Evolutionary conservation across 805 yeast species (phyloP).

Genomic region (Yarrowia sp.): DNA sequence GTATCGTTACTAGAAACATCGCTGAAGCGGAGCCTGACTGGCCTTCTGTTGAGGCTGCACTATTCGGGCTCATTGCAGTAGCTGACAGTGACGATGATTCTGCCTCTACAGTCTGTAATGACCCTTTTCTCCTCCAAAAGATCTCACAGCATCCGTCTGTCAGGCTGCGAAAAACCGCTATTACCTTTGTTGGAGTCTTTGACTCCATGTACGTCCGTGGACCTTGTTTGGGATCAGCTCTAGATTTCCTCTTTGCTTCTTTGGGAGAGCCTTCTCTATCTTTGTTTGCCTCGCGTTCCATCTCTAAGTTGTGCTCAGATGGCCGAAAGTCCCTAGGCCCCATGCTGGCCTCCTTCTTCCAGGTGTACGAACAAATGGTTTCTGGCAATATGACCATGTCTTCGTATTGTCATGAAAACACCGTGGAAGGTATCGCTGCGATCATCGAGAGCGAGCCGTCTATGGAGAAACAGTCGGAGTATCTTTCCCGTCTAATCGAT

Average conservation of each 20-base stretch:
- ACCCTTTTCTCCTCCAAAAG: neutral
- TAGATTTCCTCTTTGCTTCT: slow-evolving; percentile 53
- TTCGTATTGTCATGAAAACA: slow-evolving; percentile 33
- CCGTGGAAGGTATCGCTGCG: slow-evolving; percentile 37
- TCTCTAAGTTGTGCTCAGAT: slow-evolving; percentile 45
- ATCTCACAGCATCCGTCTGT: slow-evolving; percentile 7
- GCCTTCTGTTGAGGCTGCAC: slow-evolving; percentile 13
- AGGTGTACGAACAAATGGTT: slow-evolving; percentile 31
- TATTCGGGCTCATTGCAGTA: slow-evolving; percentile 9
- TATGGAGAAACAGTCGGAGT: slow-evolving; percentile 35
- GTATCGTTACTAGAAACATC: slow-evolving; percentile 26
- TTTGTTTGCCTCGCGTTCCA: slow-evolving; percentile 51
- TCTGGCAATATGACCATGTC: slow-evolving; percentile 6
- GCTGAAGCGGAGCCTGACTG: slow-evolving; percentile 16
- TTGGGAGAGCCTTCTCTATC: slow-evolving; percentile 38
- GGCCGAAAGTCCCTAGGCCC: slow-evolving; percentile 31
- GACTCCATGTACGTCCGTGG: slow-evolving; percentile 54
- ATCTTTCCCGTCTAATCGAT: slow-evolving; percentile 39
- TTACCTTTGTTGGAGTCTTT: slow-evolving; percentile 56
- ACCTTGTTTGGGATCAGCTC: slow-evolving; percentile 47
- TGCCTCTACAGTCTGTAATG: neutral
- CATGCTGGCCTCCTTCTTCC: slow-evolving; percentile 35
- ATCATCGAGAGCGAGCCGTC: slow-evolving; percentile 35
- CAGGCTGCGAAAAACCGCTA: slow-evolving; percentile 48
- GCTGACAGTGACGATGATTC: slow-evolving; percentile 7